Percentiles rank a stretch among this genome's conserved stretches.
phyloP scores from a whole-genome alignment of 805 yeast genomes.

The Diddensiella transvaalensis region DNA sequence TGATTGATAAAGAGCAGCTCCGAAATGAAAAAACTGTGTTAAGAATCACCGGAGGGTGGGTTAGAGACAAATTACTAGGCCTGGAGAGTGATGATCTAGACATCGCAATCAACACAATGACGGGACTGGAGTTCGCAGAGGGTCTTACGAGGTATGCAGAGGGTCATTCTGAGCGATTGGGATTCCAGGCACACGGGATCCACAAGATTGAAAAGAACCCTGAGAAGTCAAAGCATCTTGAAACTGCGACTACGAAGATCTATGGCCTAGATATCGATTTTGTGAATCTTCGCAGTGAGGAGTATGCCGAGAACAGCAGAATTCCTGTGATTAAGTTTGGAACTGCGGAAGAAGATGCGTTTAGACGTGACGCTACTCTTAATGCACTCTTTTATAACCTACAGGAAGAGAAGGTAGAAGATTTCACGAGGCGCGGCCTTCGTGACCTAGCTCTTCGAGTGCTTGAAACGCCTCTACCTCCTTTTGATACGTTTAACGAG shows the following conservation, averaged over 20 bases:
- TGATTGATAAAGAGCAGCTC: slow-evolving; percentile 23
- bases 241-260: slow-evolving; percentile 89
- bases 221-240: slow-evolving; percentile 92
- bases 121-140: slow-evolving; percentile 84
- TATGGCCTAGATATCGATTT: slow-evolving; percentile 87
- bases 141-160: slow-evolving; percentile 50
- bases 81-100: slow-evolving; percentile 81
- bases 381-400: slow-evolving; percentile 90
- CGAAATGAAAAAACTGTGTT: slow-evolving; percentile 42
- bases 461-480: slow-evolving; percentile 83
- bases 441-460: slow-evolving; percentile 66
- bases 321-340: slow-evolving; percentile 85
- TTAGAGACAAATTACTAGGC: slow-evolving; percentile 86
- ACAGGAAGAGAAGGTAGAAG: slow-evolving; percentile 67
- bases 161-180: slow-evolving; percentile 30
- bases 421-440: slow-evolving; percentile 74
- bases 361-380: slow-evolving; percentile 90
- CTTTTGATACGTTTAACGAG: slow-evolving; percentile 80
- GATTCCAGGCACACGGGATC: slow-evolving; percentile 39
- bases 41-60: slow-evolving; percentile 98
- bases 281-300: slow-evolving; percentile 86
- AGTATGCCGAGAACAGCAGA: slow-evolving; percentile 75
- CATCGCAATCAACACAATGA: slow-evolving; percentile 77
- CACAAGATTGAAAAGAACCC: slow-evolving; percentile 91
- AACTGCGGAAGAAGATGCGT: slow-evolving; percentile 87